phyloP scores from a whole-genome alignment of 2,329 filamentous ascomycete species.

The Fusarium humuli region DNA sequence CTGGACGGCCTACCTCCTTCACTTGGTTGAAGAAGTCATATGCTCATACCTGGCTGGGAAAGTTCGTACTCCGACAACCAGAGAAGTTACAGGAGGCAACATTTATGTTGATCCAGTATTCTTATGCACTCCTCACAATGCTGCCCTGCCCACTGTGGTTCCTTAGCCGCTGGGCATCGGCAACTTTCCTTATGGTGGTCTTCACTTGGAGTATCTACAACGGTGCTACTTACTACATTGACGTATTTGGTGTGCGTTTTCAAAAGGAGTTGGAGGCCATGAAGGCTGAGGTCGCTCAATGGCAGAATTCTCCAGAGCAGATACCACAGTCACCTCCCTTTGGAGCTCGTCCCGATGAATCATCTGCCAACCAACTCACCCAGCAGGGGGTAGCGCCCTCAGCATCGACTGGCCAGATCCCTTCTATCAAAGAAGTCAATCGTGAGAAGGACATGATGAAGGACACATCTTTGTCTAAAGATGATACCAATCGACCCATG shows the following conservation, averaged over 20 bases:
- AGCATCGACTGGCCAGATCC: conserved; percentile 29
- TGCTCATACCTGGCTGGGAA: conserved; percentile 88
- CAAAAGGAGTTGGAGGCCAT: conserved; percentile 94
- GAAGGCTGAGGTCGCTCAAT: conserved; percentile 88
- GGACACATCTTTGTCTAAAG: conserved; percentile 29
- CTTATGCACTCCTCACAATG: conserved; percentile 92
- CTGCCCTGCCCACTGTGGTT: conserved; percentile 96
- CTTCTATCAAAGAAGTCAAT: conserved; percentile 31
- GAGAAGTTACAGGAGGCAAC: conserved; percentile 81
- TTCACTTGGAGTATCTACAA: conserved; percentile 98
- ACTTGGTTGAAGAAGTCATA: conserved; percentile 97
- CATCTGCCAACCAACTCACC: conserved; percentile 17
- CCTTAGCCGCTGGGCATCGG: conserved; percentile 83
- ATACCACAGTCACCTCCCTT: conserved; percentile 53
- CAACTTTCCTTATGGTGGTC: conserved; percentile 80
- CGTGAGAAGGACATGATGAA: conserved; percentile 34
- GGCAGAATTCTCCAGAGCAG: conserved; percentile 74
- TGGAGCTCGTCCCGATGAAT: conserved; percentile 46
- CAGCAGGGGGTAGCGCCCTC: conserved; percentile 31
- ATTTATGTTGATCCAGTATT: conserved; percentile 97
- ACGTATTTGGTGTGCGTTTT: conserved; percentile 96
- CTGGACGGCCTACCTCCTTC: conserved; percentile 94
- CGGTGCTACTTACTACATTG: conserved; percentile 96
- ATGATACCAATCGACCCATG: conserved; percentile 39
- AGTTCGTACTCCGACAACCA: conserved; percentile 83